phyloP scores from a whole-genome alignment of 176 grass and related monocot species.

The Paspalum vaginatum region DNA sequence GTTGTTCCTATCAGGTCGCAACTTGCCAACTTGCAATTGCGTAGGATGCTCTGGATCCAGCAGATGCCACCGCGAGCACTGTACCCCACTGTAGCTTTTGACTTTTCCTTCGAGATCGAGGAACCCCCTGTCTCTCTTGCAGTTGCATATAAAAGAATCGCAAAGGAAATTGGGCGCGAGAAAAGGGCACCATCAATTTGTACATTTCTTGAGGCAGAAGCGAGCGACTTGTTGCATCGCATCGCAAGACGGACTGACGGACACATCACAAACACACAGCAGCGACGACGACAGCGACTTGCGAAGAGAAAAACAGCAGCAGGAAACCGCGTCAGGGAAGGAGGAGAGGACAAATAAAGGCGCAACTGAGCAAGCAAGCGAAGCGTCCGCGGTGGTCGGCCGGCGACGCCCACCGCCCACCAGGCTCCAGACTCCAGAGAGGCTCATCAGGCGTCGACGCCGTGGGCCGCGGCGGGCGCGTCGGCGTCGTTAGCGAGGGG shows the following conservation, averaged over 20 bases:
- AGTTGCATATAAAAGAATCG: neutral
- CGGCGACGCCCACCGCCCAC: too few species aligned
- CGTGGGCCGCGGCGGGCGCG: neutral
- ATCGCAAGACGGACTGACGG: too few species aligned
- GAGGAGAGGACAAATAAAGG: too few species aligned
- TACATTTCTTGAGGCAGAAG: slow-evolving; percentile 40
- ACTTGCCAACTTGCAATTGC: neutral
- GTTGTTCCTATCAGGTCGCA: neutral
- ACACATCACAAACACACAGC: too few species aligned
- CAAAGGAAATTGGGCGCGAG: neutral
- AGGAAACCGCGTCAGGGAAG: neutral
- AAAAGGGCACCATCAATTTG: neutral
- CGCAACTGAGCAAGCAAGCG: too few species aligned
- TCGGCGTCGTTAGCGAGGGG: neutral
- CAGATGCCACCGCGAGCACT: neutral
- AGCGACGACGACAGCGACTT: neutral
- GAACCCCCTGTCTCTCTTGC: neutral
- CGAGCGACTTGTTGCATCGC: neutral
- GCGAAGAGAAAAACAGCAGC: neutral
- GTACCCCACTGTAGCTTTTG: too few species aligned
- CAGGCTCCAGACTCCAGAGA: too few species aligned
- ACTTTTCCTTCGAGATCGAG: too few species aligned
- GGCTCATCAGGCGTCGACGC: neutral
- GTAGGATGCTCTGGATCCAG: neutral
- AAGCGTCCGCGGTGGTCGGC: too few species aligned